Base-by-base conservation (phyloP, 805 yeast genomes). In the Candida peoriensis region DNA sequence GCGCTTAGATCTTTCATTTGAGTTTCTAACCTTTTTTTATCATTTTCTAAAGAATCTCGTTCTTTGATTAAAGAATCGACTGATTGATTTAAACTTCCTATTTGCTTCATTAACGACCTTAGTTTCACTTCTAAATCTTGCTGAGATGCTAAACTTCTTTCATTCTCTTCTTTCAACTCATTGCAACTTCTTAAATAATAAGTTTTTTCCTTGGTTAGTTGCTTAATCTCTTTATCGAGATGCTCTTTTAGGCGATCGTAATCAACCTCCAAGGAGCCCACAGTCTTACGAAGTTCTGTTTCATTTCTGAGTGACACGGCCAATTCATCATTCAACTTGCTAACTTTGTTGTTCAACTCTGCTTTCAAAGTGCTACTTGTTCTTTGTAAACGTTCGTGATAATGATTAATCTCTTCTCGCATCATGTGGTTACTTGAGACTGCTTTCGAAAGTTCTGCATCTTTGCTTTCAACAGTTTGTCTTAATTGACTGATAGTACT, bases 21-120 rank as follows among this genome's bases (percentile, higher is more conserved):
- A 20, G 38, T 42, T 48, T 77, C 80, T 30, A 73, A 54, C 14
- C 57, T 50, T 43, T 68, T 50, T 60, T 72, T 71, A 11, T 77
- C 72, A 20, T 61, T 63, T 35, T 76, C 58, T 34, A 86, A 58
- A 23, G 66, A 67, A 47, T 79, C 81, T 42, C 88, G 72, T 47
- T 85, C 93, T 5, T 51, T 60, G 2, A 76, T 59, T 22, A 87
- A 61, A 32, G 79, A 81, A 25, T 71, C 77, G 41, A 83, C 69
- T 5, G 81, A 66, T 9, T 72, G 70, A 33, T 77, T 70, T 50
- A 85, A 58, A 1, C 76, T 69, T 9, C 63, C 63, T 1, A 80
- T 69, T 54, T 82, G 87, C 15, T 66, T 59, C 36, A 61, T 54
- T 43, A 77, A 47, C 4, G 74, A 63, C 8, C 64, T 65, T 22